Evolutionary conservation across 768 basidiomycete genomes (phyloP), one percentile per base, ranked within the genome.

Genomic region (Boletus tylopilopsis): DNA sequence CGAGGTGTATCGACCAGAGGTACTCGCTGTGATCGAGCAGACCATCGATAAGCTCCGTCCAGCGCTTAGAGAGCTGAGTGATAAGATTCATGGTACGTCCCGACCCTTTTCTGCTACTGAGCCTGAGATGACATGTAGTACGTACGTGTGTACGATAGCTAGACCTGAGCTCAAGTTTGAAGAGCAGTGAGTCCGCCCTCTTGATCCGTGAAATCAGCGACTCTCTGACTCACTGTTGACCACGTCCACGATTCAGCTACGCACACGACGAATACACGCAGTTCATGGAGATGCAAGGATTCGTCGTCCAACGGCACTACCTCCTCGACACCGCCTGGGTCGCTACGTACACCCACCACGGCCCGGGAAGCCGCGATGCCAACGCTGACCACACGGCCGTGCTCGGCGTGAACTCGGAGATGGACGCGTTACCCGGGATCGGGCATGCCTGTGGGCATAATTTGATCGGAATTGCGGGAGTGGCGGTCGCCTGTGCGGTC

Each of bases 371-470:
- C 11, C 10, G 13, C 29, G 12, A 30, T 30, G 29, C 29, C 29
- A 30, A 7, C 33, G 6, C n/a, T 21, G n/a, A 13, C 4, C 34
- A 30, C 16, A 27, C n/a, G 9, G 27, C 39, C 1, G 54, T 50
- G 10, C 54, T 90, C 33, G 89, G 88, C 0, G 73, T 91, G 45
- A 90, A 91, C 64, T 90, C 87, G 27, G 89, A 91, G 75, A 83
- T 84, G 81, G 81, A 83, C 45, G 84, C 82, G 1, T 68, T 85
- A 6, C 67, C 66, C 30, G 71, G 78, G 1, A 70, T 82, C 32
- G 80, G 85, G 0, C 86, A 87, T 58, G 85, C 84, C 0, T 91
- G 89, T 57, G 88, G 89, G 1, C 89, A 90, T 59, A 90, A 90
- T 56, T 71, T 91, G 38, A 90, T 91, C 43, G 88, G 84, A 0